Percentiles rank a stretch among this genome's conserved stretches.
Evolutionary conservation across 2,329 filamentous ascomycete species (phyloP).

Genomic region (Orbilia quercus): DNA sequence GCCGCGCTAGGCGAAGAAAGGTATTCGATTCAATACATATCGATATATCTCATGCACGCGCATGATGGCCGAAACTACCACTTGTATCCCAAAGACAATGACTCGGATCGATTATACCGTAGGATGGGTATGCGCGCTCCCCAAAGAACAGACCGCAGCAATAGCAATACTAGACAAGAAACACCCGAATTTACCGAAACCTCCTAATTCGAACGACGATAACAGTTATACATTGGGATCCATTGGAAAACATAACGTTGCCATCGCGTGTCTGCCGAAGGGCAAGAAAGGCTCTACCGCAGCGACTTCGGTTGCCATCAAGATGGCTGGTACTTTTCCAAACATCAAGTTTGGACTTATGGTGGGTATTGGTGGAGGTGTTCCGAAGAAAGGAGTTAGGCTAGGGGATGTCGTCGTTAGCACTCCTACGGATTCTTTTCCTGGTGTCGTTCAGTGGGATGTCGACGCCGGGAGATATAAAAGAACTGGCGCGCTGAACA

Average conservation of each 20-base stretch:
- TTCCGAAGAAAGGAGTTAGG: conserved; percentile 25
- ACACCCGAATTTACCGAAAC: conserved; percentile 1
- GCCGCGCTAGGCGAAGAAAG: too few relatives aligned
- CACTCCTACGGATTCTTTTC: background rate
- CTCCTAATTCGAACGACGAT: conserved; percentile 12
- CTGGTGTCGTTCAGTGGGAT: conserved; percentile 60
- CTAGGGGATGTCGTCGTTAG: conserved; percentile 61
- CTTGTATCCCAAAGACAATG: conserved; percentile 11
- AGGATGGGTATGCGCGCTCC: conserved; percentile 28
- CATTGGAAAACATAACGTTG: conserved; percentile 18
- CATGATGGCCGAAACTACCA: too few relatives aligned
- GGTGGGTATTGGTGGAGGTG: conserved; percentile 38
- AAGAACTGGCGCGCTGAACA: conserved; percentile 3
- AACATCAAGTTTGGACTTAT: conserved; percentile 28
- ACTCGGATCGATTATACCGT: conserved; percentile 19
- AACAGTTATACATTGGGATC: conserved; percentile 32
- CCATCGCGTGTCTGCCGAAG: conserved; percentile 31
- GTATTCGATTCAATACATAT: too few relatives aligned
- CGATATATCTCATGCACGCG: too few relatives aligned
- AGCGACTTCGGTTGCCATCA: conserved; percentile 9
- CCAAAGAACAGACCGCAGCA: conserved; percentile 27
- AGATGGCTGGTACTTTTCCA: conserved; percentile 29
- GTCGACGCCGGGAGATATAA: conserved; percentile 21
- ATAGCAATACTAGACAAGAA: conserved; percentile 16
- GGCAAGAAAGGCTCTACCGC: background rate